Base-by-base conservation (phyloP, 768 basidiomycete genomes). In the Leccinum subtestaceum region DNA sequence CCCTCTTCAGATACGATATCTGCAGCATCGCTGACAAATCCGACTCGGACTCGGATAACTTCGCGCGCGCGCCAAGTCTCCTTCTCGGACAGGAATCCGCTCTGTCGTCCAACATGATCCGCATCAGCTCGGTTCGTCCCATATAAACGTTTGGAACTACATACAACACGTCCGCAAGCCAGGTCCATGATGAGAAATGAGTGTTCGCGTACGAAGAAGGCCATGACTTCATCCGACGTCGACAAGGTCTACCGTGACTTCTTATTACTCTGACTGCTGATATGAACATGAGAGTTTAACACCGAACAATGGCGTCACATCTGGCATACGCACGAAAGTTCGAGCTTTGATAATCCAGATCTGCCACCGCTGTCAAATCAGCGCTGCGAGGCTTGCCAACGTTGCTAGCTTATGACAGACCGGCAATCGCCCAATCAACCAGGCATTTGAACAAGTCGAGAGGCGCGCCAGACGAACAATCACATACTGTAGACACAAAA, bases 321-420 rank as follows among this genome's bases (percentile, higher is more conserved):
- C 12, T n/a, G 9, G 17, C 31, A 67, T 59, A 12, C 23, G 49
- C 23, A 46, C 47, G 27, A 31, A 60, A 13, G 46, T 31, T 19
- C 31, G 21, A 12, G 8, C n/a, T 25, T 36, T 45, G n/a, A 47
- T 49, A 52, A 64, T 31, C 48, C 7, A 31, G 34, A 61, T 64
- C 55, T 52, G 40, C 27, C 51, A 46, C n/a, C 27, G 40, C 54
- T 57, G 49, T 61, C 63, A 65, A 49, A n/a, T 59, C 66, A 66
- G 66, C 57, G 57, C 43, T 8, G 43, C 43, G 19, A 19, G 43
- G 43, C 43, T 45, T 43, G 40, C 10, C 40, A 19, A 43, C 40
- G 34, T 36, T 36, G 34, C 15, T 13, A 34, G 32, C 5, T 34
- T 34, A 34, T 12, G 17, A 40, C 38, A 40, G 38, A 43, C 43